Percentiles rank a stretch among this genome's conserved stretches.
These are phyloP conservation scores for Fusarium dimerum DNA, from an alignment of 2,329 filamentous ascomycete genomes.

Conservation along the genomic window DNA sequence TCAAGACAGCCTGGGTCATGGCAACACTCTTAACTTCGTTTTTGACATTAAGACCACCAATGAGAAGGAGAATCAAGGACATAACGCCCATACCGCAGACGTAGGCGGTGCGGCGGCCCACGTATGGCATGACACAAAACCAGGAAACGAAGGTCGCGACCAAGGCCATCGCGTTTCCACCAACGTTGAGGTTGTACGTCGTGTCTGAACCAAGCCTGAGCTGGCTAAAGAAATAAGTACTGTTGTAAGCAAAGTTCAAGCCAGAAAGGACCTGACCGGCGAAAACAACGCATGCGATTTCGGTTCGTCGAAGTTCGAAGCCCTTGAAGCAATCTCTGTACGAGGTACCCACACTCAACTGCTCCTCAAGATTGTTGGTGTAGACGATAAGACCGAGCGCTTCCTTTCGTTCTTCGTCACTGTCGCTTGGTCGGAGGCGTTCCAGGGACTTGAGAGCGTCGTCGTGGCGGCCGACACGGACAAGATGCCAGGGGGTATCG, in stretches of 20 bases:
- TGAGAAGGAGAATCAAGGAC: constrained; percentile 38
- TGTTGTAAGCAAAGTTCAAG: constrained; percentile 40
- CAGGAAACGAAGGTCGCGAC: constrained; percentile 47
- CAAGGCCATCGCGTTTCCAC: constrained; percentile 40
- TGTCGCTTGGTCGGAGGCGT: constrained; percentile 31
- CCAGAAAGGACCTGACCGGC: constrained; percentile 39
- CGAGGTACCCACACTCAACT: constrained; percentile 37
- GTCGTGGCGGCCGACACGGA: constrained; percentile 36
- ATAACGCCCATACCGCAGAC: constrained; percentile 46
- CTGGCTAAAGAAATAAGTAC: constrained; percentile 44
- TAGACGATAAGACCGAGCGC: constrained; percentile 43
- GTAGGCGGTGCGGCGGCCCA: constrained; percentile 48
- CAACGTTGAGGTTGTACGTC: constrained; percentile 41
- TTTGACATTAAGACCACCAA: constrained; percentile 44
- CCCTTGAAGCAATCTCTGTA: constrained; percentile 48
- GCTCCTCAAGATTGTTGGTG: constrained; percentile 42
- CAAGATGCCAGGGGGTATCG: constrained; percentile 48
- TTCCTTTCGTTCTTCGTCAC: constrained; percentile 35
- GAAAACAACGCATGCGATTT: constrained; percentile 39
- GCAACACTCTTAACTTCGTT: constrained; percentile 25
- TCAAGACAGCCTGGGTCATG: constrained; percentile 39
- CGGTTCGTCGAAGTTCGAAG: constrained; percentile 41
- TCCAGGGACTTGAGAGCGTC: constrained; percentile 37
- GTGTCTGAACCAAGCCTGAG: constrained; percentile 33
- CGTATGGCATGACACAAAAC: constrained; percentile 40